phyloP scores from a whole-genome alignment of 1,139 yeast genomes.

The Pneumocystis jirovecii region DNA sequence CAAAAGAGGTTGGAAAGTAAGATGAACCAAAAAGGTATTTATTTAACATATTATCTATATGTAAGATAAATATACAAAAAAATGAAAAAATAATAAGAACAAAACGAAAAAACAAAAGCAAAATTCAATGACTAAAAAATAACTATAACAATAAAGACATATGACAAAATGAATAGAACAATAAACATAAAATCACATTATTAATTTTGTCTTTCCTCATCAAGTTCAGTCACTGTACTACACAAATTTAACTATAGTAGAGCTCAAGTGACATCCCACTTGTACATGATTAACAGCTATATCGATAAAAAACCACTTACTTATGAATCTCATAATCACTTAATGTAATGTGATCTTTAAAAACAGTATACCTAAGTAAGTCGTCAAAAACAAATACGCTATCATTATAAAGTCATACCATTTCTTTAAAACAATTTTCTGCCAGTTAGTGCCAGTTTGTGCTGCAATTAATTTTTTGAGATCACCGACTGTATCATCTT shows the following conservation, averaged over 20 bases:
- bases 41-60: background rate
- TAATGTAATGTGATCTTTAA: constrained; percentile 75
- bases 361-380: constrained; percentile 43
- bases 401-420: constrained; percentile 27
- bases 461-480: constrained; percentile 70
- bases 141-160: background rate
- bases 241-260: background rate
- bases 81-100: background rate
- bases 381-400: background rate
- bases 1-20: background rate
- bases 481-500: constrained; percentile 80
- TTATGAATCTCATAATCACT: constrained; percentile 91
- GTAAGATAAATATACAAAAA: background rate
- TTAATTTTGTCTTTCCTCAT: background rate
- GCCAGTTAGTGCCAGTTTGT: constrained; percentile 63
- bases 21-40: background rate
- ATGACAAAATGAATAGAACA: background rate
- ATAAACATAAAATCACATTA: background rate
- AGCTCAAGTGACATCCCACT: background rate
- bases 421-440: constrained; percentile 44
- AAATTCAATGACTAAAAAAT: background rate
- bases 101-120: background rate
- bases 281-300: background rate
- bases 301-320: background rate
- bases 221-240: background rate